A percentile compares a stretch with the other conserved stretches of the same genome.
These are phyloP conservation scores for Trichoderma hamatum DNA, from an alignment of 2,329 filamentous ascomycete species.

Conservation along the genomic window DNA sequence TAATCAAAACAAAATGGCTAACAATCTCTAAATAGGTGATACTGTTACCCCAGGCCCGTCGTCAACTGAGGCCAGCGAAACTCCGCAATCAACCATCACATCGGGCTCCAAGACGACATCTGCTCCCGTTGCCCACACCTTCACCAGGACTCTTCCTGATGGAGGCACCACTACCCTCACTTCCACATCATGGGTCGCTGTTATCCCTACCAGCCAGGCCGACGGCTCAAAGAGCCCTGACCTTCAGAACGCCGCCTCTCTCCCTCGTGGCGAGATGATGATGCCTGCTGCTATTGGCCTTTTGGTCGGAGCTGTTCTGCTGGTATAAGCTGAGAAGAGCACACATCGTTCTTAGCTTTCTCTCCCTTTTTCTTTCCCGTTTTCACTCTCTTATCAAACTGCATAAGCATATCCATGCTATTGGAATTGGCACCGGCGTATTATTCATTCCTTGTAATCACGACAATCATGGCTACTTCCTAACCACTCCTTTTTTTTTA, in stretches of 20 bases:
- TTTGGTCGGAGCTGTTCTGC: conserved; percentile 36
- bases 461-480: conserved; percentile 24
- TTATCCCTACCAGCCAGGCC: conserved; percentile 42
- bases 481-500: conserved; percentile 21
- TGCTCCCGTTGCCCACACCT: conserved; percentile 44
- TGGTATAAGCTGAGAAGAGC: conserved; percentile 32
- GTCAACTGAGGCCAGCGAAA: conserved; percentile 12
- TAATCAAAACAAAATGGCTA: neutral
- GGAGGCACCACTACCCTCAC: conserved; percentile 52
- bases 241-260: conserved; percentile 44
- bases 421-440: conserved; percentile 24
- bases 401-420: conserved; percentile 12
- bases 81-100: conserved; percentile 36
- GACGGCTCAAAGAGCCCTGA: conserved; percentile 38
- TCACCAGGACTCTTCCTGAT: conserved; percentile 51
- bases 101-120: conserved; percentile 42
- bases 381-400: neutral
- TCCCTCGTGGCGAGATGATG: conserved; percentile 31
- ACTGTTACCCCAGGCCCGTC: conserved; percentile 32
- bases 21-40: neutral
- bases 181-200: conserved; percentile 53
- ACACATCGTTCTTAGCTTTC: neutral
- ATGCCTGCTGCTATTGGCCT: conserved; percentile 37
- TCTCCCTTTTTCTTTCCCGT: neutral
- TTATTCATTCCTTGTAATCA: conserved; percentile 13